Conservation (phyloP, 2,329 filamentous ascomycete species). For the Rhynchosporium graminicola region DNA sequence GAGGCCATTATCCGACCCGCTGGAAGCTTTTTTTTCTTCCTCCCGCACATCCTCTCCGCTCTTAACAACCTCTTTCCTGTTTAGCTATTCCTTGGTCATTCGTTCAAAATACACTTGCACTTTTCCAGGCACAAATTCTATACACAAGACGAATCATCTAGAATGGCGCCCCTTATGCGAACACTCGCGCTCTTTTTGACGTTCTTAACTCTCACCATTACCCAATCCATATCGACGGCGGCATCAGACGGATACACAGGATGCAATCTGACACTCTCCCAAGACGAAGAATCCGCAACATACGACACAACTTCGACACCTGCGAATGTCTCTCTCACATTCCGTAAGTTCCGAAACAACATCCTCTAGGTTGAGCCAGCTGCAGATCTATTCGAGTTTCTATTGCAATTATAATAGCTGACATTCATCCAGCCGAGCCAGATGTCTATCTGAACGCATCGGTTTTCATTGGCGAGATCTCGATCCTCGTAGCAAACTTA, state of each 20-base stretch:
- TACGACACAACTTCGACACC: constrained; percentile 56
- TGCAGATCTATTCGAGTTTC: neutral
- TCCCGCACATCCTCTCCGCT: neutral
- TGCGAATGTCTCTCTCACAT: constrained; percentile 43
- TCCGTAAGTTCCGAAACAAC: constrained; percentile 34
- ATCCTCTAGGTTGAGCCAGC: constrained; percentile 32
- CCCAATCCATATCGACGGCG: constrained; percentile 15
- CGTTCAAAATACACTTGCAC: neutral
- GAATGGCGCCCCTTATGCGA: constrained; percentile 7
- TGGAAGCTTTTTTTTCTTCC: neutral
- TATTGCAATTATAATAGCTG: neutral
- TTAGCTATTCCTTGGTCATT: neutral
- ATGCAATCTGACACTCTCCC: constrained; percentile 53
- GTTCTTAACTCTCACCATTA: constrained; percentile 19
- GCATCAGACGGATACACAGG: constrained; percentile 51
- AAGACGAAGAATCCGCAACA: constrained; percentile 51
- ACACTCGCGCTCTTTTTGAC: constrained; percentile 8
- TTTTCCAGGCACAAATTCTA: neutral
- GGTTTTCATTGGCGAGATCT: constrained; percentile 58
- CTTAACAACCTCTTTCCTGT: neutral
- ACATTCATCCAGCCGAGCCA: constrained; percentile 42
- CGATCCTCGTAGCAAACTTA: constrained; percentile 59
- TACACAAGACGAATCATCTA: neutral
- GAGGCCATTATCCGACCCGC: neutral
- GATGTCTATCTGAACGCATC: constrained; percentile 63